Conservation (phyloP, 1,284 basidiomycete species). For the Puccinia hordei region DNA sequence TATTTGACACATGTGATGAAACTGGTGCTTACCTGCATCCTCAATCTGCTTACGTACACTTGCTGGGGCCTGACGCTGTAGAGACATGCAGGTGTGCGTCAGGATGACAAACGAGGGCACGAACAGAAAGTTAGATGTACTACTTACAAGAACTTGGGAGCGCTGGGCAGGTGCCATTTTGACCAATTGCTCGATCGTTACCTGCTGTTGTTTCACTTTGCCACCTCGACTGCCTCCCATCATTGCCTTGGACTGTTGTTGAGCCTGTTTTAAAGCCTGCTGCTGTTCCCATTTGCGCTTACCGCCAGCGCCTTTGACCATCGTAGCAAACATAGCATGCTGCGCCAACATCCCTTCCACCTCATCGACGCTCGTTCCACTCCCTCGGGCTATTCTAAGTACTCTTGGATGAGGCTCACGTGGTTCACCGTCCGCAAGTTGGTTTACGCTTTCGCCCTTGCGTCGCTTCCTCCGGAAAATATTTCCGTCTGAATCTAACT, state of each 20-base stretch:
- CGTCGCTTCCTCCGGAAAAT: slow-evolving; percentile 64
- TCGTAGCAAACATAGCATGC: slow-evolving; percentile 94
- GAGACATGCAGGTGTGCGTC: neutral
- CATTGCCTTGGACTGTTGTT: slow-evolving; percentile 41
- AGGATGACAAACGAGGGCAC: neutral
- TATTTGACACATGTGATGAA: neutral
- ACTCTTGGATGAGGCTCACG: slow-evolving; percentile 72
- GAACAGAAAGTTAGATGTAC: neutral
- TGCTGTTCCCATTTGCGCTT: slow-evolving; percentile 76
- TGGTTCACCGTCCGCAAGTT: slow-evolving; percentile 52
- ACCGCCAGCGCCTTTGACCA: slow-evolving; percentile 95
- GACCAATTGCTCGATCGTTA: slow-evolving; percentile 48
- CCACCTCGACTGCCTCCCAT: slow-evolving; percentile 28
- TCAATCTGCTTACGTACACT: slow-evolving; percentile 46
- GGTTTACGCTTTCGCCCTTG: slow-evolving; percentile 21
- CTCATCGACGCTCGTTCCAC: slow-evolving; percentile 93
- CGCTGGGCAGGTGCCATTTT: slow-evolving; percentile 47
- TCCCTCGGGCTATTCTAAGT: slow-evolving; percentile 83
- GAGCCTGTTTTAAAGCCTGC: slow-evolving; percentile 38
- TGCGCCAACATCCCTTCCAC: slow-evolving; percentile 94
- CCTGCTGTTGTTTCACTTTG: slow-evolving; percentile 45
- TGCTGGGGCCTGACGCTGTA: slow-evolving; percentile 44
- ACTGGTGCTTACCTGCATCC: slow-evolving; percentile 34
- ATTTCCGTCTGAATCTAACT: slow-evolving; percentile 93
- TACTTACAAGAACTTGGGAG: slow-evolving; percentile 43